A percentile compares a stretch with the other conserved stretches of the same genome.
Evolutionary conservation across 2,329 filamentous ascomycete species (phyloP).

Genomic region (Trichoderma endophyticum): DNA sequence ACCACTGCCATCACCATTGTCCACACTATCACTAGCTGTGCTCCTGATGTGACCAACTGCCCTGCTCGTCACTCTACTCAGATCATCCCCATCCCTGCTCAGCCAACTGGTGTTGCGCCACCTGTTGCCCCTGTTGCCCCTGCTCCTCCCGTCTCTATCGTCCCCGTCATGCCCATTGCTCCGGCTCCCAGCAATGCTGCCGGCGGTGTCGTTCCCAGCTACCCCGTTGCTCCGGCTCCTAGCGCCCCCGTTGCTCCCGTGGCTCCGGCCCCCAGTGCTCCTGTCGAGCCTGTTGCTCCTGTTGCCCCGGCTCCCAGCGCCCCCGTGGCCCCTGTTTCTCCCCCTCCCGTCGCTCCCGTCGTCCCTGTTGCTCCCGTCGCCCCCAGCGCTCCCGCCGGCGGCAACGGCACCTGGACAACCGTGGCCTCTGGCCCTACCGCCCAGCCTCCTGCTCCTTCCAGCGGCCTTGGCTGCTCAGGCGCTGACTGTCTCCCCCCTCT

Average conservation of each 20-base stretch:
- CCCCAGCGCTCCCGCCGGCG: neutral
- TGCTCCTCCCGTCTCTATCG: neutral
- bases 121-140: neutral
- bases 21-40: constrained; percentile 54
- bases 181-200: neutral
- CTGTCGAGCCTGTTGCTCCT: neutral
- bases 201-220: neutral
- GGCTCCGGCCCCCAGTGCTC: neutral
- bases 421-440: neutral
- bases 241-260: neutral
- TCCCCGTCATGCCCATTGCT: neutral
- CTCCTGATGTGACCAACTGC: constrained; percentile 7
- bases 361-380: neutral
- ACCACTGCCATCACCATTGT: constrained; percentile 48
- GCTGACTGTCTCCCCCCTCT: constrained; percentile 12
- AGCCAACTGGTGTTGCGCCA: constrained; percentile 13
- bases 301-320: neutral
- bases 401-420: neutral
- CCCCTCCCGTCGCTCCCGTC: no score
- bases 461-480: constrained; percentile 17
- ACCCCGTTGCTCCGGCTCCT: neutral
- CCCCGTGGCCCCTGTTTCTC: neutral
- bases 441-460: neutral
- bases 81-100: constrained; percentile 20
- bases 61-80: constrained; percentile 18